Conservation (phyloP, 2,329 filamentous ascomycete species). For the Parafenestella ontariensis region DNA sequence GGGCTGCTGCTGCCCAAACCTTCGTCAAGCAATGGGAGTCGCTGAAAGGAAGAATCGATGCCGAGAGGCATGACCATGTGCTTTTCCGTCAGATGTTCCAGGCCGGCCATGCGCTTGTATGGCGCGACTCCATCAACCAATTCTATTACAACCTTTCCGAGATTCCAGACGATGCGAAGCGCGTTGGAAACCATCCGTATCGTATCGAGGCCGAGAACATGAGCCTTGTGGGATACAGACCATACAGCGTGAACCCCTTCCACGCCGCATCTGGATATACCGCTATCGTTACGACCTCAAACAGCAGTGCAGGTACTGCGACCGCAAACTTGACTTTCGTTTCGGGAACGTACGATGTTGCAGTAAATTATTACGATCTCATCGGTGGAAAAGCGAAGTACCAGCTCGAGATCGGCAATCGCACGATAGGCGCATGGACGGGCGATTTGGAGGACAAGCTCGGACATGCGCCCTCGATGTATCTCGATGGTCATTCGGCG, state of each 20-base stretch:
- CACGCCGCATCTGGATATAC: constrained; percentile 65
- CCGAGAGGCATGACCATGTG: constrained; percentile 65
- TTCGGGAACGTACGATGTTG: constrained; percentile 67
- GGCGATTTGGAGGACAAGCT: constrained; percentile 67
- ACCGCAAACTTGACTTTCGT: constrained; percentile 56
- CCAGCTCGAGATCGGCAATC: constrained; percentile 61
- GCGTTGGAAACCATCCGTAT: constrained; percentile 68
- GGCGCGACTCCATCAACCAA: constrained; percentile 71
- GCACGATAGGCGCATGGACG: constrained; percentile 63
- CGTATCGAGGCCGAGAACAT: constrained; percentile 75
- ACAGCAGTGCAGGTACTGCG: constrained; percentile 60
- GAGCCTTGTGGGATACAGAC: constrained; percentile 64
- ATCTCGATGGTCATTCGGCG: constrained; percentile 71
- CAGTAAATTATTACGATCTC: constrained; percentile 71
- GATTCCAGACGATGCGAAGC: constrained; percentile 63
- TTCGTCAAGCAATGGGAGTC: constrained; percentile 64
- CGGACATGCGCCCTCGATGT: constrained; percentile 64
- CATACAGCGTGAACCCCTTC: constrained; percentile 62
- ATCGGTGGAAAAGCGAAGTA: constrained; percentile 65
- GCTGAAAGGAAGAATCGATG: constrained; percentile 64
- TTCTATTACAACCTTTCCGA: constrained; percentile 69
- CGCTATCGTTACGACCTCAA: constrained; percentile 64
- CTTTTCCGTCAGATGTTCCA: constrained; percentile 68
- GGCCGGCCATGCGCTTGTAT: constrained; percentile 73
- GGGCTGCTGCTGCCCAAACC: constrained; percentile 65